Evolutionary conservation across 768 basidiomycete species (phyloP).

Genomic region (Filobasidium floriforme): DNA sequence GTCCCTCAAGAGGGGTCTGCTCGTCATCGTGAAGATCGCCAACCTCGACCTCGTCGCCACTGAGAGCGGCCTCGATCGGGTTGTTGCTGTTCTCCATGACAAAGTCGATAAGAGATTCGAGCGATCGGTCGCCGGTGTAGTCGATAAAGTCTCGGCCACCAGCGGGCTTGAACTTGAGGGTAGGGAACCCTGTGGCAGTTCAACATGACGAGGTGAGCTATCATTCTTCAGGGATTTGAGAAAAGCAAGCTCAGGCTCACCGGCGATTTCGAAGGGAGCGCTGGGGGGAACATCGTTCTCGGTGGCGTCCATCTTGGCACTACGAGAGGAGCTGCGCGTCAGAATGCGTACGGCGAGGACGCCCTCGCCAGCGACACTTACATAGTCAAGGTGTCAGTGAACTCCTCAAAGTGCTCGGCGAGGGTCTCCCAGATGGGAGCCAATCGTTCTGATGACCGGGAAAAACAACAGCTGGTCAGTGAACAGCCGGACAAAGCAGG

Average conservation of each 20-base stretch:
- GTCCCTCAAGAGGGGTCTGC: constrained; percentile 25
- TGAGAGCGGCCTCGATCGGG: constrained; percentile 24
- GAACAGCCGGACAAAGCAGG: background rate
- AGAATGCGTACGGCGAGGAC: no score
- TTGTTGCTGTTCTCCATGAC: constrained; percentile 75
- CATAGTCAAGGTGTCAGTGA: constrained; percentile 73
- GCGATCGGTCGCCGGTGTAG: constrained; percentile 73
- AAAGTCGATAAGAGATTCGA: constrained; percentile 77
- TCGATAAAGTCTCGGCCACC: constrained; percentile 79
- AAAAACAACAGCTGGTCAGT: background rate
- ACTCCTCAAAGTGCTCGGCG: constrained; percentile 68
- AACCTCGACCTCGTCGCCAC: constrained; percentile 23
- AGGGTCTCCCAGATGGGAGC: constrained; percentile 89
- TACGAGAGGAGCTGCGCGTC: constrained; percentile 12
- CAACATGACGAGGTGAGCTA: background rate
- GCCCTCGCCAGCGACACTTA: constrained; percentile 41
- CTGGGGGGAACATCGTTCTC: constrained; percentile 90
- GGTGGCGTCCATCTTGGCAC: constrained; percentile 87
- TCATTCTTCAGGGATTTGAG: background rate
- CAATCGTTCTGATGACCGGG: constrained; percentile 52
- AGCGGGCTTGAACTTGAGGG: constrained; percentile 91
- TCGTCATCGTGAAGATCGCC: constrained; percentile 27
- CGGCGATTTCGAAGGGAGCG: constrained; percentile 75
- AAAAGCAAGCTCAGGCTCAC: constrained; percentile 33
- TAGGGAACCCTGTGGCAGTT: constrained; percentile 53